Evolutionary conservation across 306 rosid genomes (phyloP).

Genomic region (Dryas drummondii): DNA sequence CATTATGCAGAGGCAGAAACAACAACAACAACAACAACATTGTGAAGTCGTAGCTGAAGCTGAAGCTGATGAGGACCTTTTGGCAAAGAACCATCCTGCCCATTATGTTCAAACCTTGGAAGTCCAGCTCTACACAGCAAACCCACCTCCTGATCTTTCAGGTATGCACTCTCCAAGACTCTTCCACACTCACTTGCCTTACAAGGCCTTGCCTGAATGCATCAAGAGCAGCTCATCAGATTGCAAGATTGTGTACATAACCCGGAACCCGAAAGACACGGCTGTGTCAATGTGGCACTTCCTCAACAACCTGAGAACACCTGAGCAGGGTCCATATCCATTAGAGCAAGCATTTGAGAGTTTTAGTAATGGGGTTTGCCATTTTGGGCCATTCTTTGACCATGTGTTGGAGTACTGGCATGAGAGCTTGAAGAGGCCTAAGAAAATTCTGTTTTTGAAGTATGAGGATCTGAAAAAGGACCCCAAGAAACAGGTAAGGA

Average conservation of each 20-base stretch:
- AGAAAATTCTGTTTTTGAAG: slow-evolving; percentile 17
- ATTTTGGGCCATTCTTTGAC: slow-evolving; percentile 24
- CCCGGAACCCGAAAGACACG: slow-evolving; percentile 33
- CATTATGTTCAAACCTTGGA: slow-evolving; percentile 25
- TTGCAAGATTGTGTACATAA: slow-evolving; percentile 24
- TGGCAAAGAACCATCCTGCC: slow-evolving; percentile 15
- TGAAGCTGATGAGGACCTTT: slow-evolving; percentile 10
- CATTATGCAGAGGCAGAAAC: slow-evolving; percentile 13
- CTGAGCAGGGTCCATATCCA: slow-evolving; percentile 23
- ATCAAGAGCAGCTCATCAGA: not conserved
- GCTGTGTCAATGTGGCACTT: slow-evolving; percentile 25
- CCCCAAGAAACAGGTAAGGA: slow-evolving; percentile 21
- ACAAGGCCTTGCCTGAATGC: slow-evolving; percentile 13
- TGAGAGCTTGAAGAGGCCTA: slow-evolving; percentile 23
- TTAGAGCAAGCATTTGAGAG: slow-evolving; percentile 20
- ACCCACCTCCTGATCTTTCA: slow-evolving; percentile 12
- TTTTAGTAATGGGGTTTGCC: slow-evolving; percentile 13
- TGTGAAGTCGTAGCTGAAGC: not conserved
- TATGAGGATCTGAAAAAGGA: slow-evolving; percentile 19
- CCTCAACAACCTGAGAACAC: slow-evolving; percentile 9
- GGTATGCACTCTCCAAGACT: slow-evolving; percentile 20
- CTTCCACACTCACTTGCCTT: slow-evolving; percentile 31
- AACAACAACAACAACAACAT: too few species aligned
- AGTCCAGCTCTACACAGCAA: slow-evolving; percentile 15
- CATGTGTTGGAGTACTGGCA: slow-evolving; percentile 29